Evolutionary conservation across 805 yeast genomes (phyloP).

Genomic region (Spathaspora sp.): DNA sequence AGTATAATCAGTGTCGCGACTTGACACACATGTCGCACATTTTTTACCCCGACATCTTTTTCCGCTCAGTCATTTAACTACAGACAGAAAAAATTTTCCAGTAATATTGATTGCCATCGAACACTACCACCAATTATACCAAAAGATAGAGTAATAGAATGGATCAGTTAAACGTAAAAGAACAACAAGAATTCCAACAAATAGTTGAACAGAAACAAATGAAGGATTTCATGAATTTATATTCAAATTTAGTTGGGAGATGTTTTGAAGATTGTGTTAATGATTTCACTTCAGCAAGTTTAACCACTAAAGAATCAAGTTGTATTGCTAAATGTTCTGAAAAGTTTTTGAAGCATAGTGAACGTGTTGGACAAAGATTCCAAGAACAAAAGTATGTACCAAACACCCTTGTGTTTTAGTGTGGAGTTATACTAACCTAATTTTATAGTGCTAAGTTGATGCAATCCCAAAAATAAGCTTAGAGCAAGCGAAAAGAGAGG

Average conservation of each 20-base stretch:
- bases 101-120: not conserved
- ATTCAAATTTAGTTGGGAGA: conserved; percentile 92
- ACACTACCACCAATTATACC: not conserved
- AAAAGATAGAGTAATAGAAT: conserved; percentile 36
- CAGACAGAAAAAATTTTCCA: not conserved
- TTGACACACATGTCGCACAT: not conserved
- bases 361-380: conserved; percentile 97
- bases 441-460: conserved; percentile 55
- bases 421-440: conserved; percentile 5
- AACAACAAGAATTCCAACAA: conserved; percentile 95
- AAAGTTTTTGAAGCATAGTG: conserved; percentile 96
- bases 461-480: conserved; percentile 31
- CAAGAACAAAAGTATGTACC: conserved; percentile 81
- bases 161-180: conserved; percentile 94
- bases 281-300: conserved; percentile 90
- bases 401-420: no score
- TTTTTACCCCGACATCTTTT: not conserved
- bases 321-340: conserved; percentile 93
- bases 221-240: conserved; percentile 97
- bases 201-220: conserved; percentile 96
- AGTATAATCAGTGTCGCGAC: not conserved
- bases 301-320: conserved; percentile 78
- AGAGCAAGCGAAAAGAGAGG: not conserved
- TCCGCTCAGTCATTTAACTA: not conserved
- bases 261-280: conserved; percentile 98